Evolutionary conservation across 805 yeast genomes (phyloP).

Genomic region (Grigorovia yakushimaensis): DNA sequence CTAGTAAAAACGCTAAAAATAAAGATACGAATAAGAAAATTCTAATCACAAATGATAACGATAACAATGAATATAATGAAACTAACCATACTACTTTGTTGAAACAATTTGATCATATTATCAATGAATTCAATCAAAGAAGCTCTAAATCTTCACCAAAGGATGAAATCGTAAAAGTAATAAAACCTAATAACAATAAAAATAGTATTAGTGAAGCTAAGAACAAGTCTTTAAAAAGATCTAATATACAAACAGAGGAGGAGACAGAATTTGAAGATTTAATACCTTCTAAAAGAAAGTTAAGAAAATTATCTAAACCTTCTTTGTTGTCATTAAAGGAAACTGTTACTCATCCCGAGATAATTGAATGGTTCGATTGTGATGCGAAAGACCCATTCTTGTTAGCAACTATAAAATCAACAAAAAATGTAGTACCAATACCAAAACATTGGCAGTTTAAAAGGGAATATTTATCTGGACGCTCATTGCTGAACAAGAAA

Average conservation of each 20-base stretch:
- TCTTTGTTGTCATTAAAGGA: constrained; percentile 63
- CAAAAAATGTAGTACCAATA: constrained; percentile 60
- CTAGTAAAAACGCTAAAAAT: not conserved
- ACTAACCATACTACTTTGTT: not conserved
- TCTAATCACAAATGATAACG: too few relatives aligned
- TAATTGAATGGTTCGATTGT: constrained; percentile 79
- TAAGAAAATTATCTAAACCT: constrained; percentile 43
- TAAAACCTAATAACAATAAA: not conserved
- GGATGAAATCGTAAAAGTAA: not conserved
- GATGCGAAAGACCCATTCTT: constrained; percentile 74
- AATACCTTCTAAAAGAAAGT: constrained; percentile 35
- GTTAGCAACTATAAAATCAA: constrained; percentile 51
- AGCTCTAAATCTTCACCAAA: not conserved
- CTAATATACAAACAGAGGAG: not conserved
- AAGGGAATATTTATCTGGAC: constrained; percentile 59
- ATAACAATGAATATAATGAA: too few relatives aligned
- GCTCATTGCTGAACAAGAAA: constrained; percentile 54
- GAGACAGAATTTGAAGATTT: too few relatives aligned
- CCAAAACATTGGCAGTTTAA: constrained; percentile 82
- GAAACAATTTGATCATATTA: not conserved
- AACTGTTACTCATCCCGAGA: constrained; percentile 49
- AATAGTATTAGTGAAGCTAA: not conserved
- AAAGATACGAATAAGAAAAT: not conserved
- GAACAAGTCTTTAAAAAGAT: not conserved
- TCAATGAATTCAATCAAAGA: not conserved